A percentile compares a stretch with the other conserved stretches of the same genome.
Conservation (phyloP, 495 filamentous ascomycete genomes). For the Penicillium coprophilum region DNA sequence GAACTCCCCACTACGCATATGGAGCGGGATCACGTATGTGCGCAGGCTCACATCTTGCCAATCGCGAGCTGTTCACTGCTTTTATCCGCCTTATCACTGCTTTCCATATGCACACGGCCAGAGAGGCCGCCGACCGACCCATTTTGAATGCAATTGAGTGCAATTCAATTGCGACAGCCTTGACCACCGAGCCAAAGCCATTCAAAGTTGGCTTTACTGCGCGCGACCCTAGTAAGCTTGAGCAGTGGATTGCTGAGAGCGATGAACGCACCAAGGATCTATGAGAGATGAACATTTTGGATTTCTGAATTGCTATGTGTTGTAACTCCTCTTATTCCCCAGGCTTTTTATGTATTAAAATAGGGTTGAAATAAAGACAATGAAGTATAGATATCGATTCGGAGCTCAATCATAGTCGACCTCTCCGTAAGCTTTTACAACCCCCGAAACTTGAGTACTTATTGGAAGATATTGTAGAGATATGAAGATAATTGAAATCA, state of each 20-base stretch:
- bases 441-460: too few species aligned
- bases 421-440: neutral
- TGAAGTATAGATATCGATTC: neutral
- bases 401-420: too few species aligned
- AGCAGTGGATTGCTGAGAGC: constrained; percentile 55
- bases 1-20: constrained; percentile 69
- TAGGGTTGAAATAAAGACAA: neutral
- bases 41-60: constrained; percentile 67
- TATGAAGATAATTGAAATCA: neutral
- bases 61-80: constrained; percentile 66
- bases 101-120: constrained; percentile 53
- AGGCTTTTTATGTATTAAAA: neutral
- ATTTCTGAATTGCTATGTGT: neutral
- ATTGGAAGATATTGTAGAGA: neutral
- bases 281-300: constrained; percentile 15
- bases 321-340: neutral
- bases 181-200: constrained; percentile 70
- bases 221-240: constrained; percentile 44
- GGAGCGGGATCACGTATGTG: constrained; percentile 72
- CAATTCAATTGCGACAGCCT: constrained; percentile 60
- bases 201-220: constrained; percentile 59
- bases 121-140: constrained; percentile 45
- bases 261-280: constrained; percentile 59
- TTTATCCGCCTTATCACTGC: constrained; percentile 67
- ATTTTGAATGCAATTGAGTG: constrained; percentile 62